Conservation (phyloP, 768 basidiomycete species). For the Russula abietina region DNA sequence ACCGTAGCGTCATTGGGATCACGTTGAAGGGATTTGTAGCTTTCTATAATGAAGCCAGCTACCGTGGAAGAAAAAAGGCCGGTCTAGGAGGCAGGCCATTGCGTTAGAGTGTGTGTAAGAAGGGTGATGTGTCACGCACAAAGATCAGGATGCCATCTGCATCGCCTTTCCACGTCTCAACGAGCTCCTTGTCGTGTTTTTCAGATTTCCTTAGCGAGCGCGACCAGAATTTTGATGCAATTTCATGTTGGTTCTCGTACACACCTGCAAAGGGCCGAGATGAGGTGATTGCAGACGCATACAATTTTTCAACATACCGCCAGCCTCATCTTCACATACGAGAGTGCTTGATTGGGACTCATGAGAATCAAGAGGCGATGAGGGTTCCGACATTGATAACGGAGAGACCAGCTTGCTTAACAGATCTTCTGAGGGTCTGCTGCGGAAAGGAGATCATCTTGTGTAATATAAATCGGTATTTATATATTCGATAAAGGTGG, state of each 20-base stretch:
- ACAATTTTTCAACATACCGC: not conserved
- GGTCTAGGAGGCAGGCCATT: not conserved
- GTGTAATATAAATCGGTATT: no score
- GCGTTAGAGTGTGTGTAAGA: not conserved
- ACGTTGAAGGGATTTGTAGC: slow-evolving; percentile 7
- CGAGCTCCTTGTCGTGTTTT: slow-evolving; percentile 4
- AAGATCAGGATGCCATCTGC: slow-evolving; percentile 12
- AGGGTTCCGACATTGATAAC: not conserved
- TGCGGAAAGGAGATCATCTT: no score
- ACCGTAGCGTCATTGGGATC: not conserved
- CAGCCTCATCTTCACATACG: not conserved
- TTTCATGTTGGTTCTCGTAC: slow-evolving; percentile 6
- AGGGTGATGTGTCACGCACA: not conserved
- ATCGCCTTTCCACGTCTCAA: slow-evolving; percentile 3
- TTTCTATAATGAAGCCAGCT: slow-evolving; percentile 9
- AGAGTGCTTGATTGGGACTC: not conserved
- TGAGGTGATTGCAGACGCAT: not conserved
- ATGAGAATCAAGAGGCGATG: not conserved
- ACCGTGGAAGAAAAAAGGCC: slow-evolving; percentile 9
- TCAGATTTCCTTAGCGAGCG: not conserved
- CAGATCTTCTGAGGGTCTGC: no score
- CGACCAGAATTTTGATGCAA: slow-evolving; percentile 1
- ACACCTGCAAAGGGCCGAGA: not conserved
- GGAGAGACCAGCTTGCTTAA: no score
- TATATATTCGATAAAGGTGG: no score